Conservation (phyloP, 768 basidiomycete genomes). For the Xerocomus potaroensis region DNA sequence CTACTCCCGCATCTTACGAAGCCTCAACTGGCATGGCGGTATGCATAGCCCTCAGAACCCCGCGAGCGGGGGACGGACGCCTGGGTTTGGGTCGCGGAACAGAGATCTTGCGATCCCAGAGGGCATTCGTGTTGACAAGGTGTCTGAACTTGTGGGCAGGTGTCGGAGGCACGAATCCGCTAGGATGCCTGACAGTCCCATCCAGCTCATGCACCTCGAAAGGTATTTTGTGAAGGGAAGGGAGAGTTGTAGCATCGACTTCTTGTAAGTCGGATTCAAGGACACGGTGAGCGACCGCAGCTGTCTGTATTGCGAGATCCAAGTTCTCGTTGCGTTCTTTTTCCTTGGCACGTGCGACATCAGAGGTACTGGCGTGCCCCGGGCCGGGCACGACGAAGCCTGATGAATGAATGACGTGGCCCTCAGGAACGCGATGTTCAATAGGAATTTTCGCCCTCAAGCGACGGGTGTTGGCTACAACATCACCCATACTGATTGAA, state of each 20-base stretch:
- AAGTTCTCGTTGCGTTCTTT: constrained; percentile 17
- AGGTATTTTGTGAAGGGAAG: constrained; percentile 36
- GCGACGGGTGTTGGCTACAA: constrained; percentile 28
- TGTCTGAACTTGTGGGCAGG: constrained; percentile 35
- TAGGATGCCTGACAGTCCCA: constrained; percentile 38
- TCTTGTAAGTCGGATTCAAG: constrained; percentile 28
- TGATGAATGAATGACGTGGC: constrained; percentile 23
- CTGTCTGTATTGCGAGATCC: constrained; percentile 27
- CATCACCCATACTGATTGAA: constrained; percentile 20
- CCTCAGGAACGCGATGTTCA: constrained; percentile 18
- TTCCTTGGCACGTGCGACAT: constrained; percentile 24
- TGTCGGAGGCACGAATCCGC: constrained; percentile 43
- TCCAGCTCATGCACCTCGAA: constrained; percentile 37
- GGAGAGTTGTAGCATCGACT: constrained; percentile 23
- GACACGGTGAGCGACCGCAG: constrained; percentile 29
- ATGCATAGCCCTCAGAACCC: constrained; percentile 21
- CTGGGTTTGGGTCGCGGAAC: constrained; percentile 5
- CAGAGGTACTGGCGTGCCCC: constrained; percentile 24
- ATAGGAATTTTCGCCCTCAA: constrained; percentile 26
- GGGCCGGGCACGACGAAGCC: constrained; percentile 30
- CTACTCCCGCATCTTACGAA: constrained; percentile 14
- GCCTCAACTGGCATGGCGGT: constrained; percentile 3
- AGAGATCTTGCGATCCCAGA: constrained; percentile 19
- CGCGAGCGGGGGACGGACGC: constrained; percentile 13
- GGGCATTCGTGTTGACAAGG: constrained; percentile 3